Evolutionary conservation across 2,329 filamentous ascomycete genomes (phyloP), one percentile per base, ranked within the genome.

Genomic region (Ustulina deusta): DNA sequence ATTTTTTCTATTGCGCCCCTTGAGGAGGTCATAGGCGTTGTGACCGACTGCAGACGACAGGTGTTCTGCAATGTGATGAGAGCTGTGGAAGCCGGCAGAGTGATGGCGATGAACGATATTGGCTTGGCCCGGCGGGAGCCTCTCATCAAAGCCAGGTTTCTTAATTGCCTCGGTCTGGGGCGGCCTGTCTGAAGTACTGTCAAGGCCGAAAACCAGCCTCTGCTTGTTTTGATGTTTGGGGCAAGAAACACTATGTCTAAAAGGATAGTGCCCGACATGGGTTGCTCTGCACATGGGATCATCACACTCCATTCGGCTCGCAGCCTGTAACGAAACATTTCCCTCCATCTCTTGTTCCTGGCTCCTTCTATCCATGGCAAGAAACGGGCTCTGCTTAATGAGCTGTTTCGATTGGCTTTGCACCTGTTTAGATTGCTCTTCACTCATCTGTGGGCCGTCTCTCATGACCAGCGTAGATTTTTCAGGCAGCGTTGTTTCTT

Each of bases 61-160:
- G 51, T 81, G 78, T 51, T 80, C 77, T 51, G 77, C 71, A 63
- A 79, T 78, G 65, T 81, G 79, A 34, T 77, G 74, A 20, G 75
- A 71, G 54, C 74, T 74, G 58, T 80, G 75, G 5, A 82, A 74
- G 27, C 78, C 76, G 44, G 79, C 69, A 7, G 77, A 75, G 67
- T 81, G 71, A 61, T 75, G 75, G 34, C 64, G 67, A 63, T 75
- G 72, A 25, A 66, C 38, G 20, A 46, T 60, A 29, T 71, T 15
- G 32, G 68, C 55, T 29, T 63, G 36, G 5, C 20, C 48, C 49
- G 61, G 61, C 13, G 44, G 42, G 11, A 58, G 36, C 9, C 44
- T 67, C 52, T 65, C 25, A 36, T 32, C 52, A 25, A 64, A 51
- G 11, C 44, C 52, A 15, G 60, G 25, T 29, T 68, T 61, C n/a